Evolutionary conservation across 257 asterid species (phyloP), one percentile per base, ranked within the genome.

Genomic region (Solanum clarkiae): DNA sequence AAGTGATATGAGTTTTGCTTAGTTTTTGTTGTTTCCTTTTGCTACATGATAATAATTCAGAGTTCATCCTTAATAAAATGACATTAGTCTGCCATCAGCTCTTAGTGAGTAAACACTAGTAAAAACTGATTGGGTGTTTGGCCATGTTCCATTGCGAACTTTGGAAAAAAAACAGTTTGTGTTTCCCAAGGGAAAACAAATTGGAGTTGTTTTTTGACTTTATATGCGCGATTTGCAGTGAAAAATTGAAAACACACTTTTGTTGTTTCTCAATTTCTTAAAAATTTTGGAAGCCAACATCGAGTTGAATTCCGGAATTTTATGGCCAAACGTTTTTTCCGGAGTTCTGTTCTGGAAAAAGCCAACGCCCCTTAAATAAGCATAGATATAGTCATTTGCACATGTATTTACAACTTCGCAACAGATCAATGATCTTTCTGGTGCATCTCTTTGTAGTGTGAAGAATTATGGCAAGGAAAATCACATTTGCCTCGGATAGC

Each of bases 401-500:
- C 17, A 79, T 79, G 53, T 53, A 15, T 5, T 26, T 79, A 53
- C 49, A 53, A 9, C 20, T 18, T 69, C 53, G 17, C 51, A 51
- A 11, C 18, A 53, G 83, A 16, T 10, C 26, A 53, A 17, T 29
- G 2, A 53, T 10, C 20, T 72, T 53, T 53, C 16, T 79, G 6
- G 65, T 70, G 65, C 65, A 79, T 79, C 49, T 51, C 86, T 45
- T 87, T 87, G 18, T 88, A 95, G 99, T 94, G 97, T 69, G 89
- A 87, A 80, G 97, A 95, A 88, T 84, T 94, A 85, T 94, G 98
- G 98, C 79, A 47, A 72, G 93, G 93, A 87, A 95, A 94, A 87
- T 94, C 95, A 81, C 98, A 95, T 88, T 84, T 95, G 85, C 98
- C 99, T 60, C 97, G 94, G 44, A 47, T 91, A 79, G 87, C 95